Percentiles rank a stretch among this genome's conserved stretches.
Evolutionary conservation across 2,329 filamentous ascomycete genomes (phyloP).

Genomic region (Fusarium domesticum): DNA sequence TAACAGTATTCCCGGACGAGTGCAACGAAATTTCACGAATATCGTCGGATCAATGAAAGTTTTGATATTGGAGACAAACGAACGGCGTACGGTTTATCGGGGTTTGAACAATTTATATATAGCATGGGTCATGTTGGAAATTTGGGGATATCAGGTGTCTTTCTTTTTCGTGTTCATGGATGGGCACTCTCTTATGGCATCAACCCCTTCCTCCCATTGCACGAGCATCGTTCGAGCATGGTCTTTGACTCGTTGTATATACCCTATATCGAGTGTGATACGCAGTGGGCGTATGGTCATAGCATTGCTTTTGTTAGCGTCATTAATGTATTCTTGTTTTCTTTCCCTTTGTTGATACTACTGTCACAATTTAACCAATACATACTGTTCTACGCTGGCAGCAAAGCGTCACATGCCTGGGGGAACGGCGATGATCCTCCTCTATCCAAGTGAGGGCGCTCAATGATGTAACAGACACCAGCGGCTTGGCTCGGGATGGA

Average conservation of each 20-base stretch:
- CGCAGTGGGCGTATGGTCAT: background rate
- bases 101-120: background rate
- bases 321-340: background rate
- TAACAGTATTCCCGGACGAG: slow-evolving; percentile 4
- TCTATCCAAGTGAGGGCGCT: background rate
- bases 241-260: background rate
- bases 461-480: background rate
- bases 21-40: slow-evolving; percentile 19
- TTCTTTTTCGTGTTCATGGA: background rate
- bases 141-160: background rate
- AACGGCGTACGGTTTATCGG: too few species aligned
- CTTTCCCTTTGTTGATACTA: background rate
- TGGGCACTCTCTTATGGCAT: background rate
- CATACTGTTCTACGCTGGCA: too few species aligned
- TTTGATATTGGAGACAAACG: background rate
- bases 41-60: slow-evolving; percentile 8
- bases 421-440: background rate
- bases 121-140: background rate
- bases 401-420: too few species aligned
- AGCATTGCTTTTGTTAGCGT: background rate
- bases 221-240: background rate
- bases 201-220: background rate
- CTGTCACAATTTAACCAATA: too few species aligned
- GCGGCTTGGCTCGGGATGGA: background rate
- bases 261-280: background rate